Evolutionary conservation across 2,329 filamentous ascomycete genomes (phyloP).

Genomic region (Sporothrix pseudoabietina): DNA sequence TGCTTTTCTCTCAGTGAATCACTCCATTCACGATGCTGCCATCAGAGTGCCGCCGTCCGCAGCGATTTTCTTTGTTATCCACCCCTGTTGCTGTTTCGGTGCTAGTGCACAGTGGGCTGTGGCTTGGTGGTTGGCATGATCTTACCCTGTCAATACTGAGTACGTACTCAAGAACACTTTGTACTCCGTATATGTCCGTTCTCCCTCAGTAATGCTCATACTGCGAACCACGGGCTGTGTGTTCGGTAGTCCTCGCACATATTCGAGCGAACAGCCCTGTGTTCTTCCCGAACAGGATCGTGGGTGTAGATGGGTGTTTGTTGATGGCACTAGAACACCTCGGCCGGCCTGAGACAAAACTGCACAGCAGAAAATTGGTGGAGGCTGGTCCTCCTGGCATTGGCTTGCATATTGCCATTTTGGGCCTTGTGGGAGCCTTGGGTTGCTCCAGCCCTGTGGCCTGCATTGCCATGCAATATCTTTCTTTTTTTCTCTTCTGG

Average conservation of each 20-base stretch:
- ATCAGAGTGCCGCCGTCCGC: conserved; percentile 1
- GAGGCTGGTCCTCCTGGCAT: not conserved
- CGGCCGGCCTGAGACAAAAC: conserved; percentile 6
- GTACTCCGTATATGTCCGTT: not conserved
- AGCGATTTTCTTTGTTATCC: conserved; percentile 8
- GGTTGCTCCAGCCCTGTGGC: conserved; percentile 13
- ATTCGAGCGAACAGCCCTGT: not conserved
- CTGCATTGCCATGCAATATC: not conserved
- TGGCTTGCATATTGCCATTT: not conserved
- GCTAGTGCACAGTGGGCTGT: conserved; percentile 24
- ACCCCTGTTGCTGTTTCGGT: conserved; percentile 26
- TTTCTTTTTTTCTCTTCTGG: not conserved
- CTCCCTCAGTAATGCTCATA: conserved; percentile 4
- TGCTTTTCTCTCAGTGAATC: not conserved
- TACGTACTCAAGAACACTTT: not conserved
- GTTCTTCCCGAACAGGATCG: not conserved
- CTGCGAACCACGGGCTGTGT: not conserved
- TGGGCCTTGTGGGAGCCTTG: not conserved
- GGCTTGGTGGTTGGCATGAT: conserved; percentile 25
- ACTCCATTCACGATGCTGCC: not conserved
- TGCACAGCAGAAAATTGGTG: not conserved
- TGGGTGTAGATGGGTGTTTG: not conserved
- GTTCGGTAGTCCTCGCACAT: not conserved
- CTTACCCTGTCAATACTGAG: not conserved
- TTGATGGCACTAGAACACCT: not conserved